Evolutionary conservation across 495 filamentous ascomycete species (phyloP).

Genomic region (Aspergillus wentii): DNA sequence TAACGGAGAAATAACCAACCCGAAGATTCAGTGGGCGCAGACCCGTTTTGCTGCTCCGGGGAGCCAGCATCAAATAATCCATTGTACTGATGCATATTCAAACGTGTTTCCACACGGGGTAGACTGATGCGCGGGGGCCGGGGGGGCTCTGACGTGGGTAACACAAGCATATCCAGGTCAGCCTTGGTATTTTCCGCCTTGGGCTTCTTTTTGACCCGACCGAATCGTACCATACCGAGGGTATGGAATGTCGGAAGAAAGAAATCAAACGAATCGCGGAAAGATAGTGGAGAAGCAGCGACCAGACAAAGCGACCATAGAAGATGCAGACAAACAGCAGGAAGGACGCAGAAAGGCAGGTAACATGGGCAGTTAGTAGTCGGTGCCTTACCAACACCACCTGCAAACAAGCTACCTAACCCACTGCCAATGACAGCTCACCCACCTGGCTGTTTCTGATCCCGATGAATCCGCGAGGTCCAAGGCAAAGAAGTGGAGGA

Average conservation of each 20-base stretch:
- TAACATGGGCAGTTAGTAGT: no score
- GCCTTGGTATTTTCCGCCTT: conserved; percentile 21
- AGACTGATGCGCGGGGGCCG: conserved; percentile 37
- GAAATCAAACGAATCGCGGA: conserved; percentile 3
- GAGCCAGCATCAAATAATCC: conserved; percentile 28
- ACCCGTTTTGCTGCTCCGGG: conserved; percentile 11
- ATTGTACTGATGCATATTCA: conserved; percentile 44
- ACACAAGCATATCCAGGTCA: conserved; percentile 19
- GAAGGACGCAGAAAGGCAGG: no score
- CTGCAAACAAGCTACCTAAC: no score
- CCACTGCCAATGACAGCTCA: no score
- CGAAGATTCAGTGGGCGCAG: conserved; percentile 7
- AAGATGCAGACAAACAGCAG: background rate
- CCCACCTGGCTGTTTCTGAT: no score
- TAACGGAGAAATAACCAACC: conserved; percentile 23
- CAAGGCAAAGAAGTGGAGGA: no score
- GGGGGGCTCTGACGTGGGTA: conserved; percentile 15
- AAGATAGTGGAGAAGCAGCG: conserved; percentile 1
- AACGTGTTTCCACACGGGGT: conserved; percentile 37
- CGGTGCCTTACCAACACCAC: no score
- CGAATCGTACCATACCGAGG: conserved; percentile 23
- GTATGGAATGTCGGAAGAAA: conserved; percentile 5
- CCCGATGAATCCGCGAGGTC: no score
- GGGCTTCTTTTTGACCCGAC: conserved; percentile 21
- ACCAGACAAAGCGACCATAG: background rate